Evolutionary conservation across 345 rosid species (phyloP), one percentile per base, ranked within the genome.

Genomic region (Fremontodendron californicum): DNA sequence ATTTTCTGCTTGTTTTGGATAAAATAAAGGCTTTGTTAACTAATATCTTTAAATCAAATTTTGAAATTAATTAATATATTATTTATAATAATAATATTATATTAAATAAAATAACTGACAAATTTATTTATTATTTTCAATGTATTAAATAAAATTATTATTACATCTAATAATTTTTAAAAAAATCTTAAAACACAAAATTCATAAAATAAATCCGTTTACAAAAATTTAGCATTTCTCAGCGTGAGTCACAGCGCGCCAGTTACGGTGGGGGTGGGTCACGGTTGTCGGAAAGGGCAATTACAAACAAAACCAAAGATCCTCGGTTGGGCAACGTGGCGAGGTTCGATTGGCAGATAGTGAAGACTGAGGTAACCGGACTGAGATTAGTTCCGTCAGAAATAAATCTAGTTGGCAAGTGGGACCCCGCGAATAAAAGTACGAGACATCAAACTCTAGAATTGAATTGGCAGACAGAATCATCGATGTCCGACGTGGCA

Each of bases 401-500:
- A 8, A 1, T 2, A 15, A 49, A 35, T 31, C 68, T n/a, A 39
- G 52, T 42, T 74, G 25, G 52, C 25, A 54, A 18, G 58, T 19
- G n/a, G 35, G 60, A 49, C 4, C 35, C 15, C 23, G 2, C 4
- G 25, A 49, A 39, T 33, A 64, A 75, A 75, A 75, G 72, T 76
- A 27, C 51, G 51, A 12, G 73, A 65, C 61, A 48, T 39, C 37
- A 11, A 23, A 65, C 23, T 6, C 43, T 35, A 75, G 63, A 76
- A 51, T 37, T 23, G 63, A 39, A 76, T 76, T 35, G 40, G 64
- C 62, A 11, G n/a, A n/a, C 60, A 9, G 60, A 48, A 51, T 35
- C 45, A 31, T 29, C 35, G 25, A 61, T 10, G 23, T 63, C 73
- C 49, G 5, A 65, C 73, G 78, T 76, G 73, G 73, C 78, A 27